phyloP scores from a whole-genome alignment of 805 yeast species.

The Lachancea nothofagi region DNA sequence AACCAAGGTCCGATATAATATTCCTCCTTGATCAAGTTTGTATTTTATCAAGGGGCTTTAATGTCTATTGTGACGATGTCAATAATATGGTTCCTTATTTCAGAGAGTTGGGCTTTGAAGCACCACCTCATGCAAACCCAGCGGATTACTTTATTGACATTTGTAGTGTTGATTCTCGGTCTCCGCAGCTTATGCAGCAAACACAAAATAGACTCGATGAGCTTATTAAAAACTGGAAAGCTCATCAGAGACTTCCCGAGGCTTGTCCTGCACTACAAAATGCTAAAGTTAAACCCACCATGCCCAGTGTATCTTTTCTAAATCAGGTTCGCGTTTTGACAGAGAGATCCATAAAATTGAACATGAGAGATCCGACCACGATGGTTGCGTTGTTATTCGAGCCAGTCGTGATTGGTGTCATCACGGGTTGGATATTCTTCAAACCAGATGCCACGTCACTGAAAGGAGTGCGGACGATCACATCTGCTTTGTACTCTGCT shows the following conservation, averaged over 20 bases:
- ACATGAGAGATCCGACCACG: constrained; percentile 48
- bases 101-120: constrained; percentile 37
- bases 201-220: constrained; percentile 32
- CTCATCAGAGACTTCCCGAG: neutral
- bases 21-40: constrained; percentile 62
- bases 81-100: constrained; percentile 46
- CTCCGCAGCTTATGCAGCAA: constrained; percentile 32
- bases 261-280: constrained; percentile 5
- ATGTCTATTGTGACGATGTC: constrained; percentile 45
- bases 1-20: constrained; percentile 75
- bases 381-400: constrained; percentile 39
- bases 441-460: constrained; percentile 39
- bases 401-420: constrained; percentile 50
- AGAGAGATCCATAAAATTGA: constrained; percentile 41
- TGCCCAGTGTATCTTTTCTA: constrained; percentile 35
- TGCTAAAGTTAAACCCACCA: neutral
- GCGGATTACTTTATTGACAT: constrained; percentile 57
- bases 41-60: constrained; percentile 60
- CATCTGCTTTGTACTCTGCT: constrained; percentile 49
- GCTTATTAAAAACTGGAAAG: constrained; percentile 38
- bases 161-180: constrained; percentile 50
- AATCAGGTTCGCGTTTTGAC: constrained; percentile 42
- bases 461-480: constrained; percentile 60
- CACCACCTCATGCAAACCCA: constrained; percentile 49
- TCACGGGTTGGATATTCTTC: constrained; percentile 74